These are phyloP conservation scores for Endothia cerciana DNA, from an alignment of 2,329 filamentous ascomycete genomes.

Conservation along the genomic window DNA sequence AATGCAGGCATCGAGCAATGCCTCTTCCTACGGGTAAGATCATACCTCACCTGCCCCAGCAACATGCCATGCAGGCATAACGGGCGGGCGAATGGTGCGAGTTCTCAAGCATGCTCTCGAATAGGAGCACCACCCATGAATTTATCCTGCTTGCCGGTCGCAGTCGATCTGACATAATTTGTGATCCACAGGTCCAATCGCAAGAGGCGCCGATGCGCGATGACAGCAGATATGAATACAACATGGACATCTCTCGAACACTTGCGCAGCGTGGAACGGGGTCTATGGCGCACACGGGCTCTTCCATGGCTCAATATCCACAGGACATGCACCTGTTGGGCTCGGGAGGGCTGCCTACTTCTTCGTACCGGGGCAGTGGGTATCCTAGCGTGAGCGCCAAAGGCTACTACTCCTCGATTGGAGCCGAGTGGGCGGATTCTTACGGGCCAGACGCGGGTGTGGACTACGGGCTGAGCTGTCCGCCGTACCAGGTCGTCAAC, in stretches of 20 bases:
- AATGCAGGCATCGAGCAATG: slow-evolving; percentile 72
- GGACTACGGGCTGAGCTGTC: slow-evolving; percentile 42
- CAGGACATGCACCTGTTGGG: slow-evolving; percentile 39
- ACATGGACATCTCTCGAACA: slow-evolving; percentile 42
- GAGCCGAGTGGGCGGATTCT: slow-evolving; percentile 40
- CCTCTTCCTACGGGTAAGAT: slow-evolving; percentile 75
- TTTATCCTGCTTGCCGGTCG: too few relatives aligned
- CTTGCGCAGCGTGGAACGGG: slow-evolving; percentile 37
- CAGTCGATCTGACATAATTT: slow-evolving; percentile 15
- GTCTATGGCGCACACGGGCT: slow-evolving; percentile 35
- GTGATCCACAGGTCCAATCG: slow-evolving; percentile 42
- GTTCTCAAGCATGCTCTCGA: background rate
- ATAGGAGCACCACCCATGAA: background rate
- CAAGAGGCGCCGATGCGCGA: slow-evolving; percentile 42
- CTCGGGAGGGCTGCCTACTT: slow-evolving; percentile 37
- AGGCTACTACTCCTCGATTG: slow-evolving; percentile 38
- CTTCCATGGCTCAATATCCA: slow-evolving; percentile 39
- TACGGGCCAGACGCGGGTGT: slow-evolving; percentile 46
- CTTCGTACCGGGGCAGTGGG: slow-evolving; percentile 39
- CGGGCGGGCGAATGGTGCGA: background rate
- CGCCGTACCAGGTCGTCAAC: slow-evolving; percentile 41
- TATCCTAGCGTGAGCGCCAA: slow-evolving; percentile 24
- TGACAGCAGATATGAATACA: slow-evolving; percentile 41
- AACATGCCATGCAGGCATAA: background rate
- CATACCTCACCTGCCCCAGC: background rate